Evolutionary conservation across 495 filamentous ascomycete genomes (phyloP).

Genomic region (Haplographium delicatum): DNA sequence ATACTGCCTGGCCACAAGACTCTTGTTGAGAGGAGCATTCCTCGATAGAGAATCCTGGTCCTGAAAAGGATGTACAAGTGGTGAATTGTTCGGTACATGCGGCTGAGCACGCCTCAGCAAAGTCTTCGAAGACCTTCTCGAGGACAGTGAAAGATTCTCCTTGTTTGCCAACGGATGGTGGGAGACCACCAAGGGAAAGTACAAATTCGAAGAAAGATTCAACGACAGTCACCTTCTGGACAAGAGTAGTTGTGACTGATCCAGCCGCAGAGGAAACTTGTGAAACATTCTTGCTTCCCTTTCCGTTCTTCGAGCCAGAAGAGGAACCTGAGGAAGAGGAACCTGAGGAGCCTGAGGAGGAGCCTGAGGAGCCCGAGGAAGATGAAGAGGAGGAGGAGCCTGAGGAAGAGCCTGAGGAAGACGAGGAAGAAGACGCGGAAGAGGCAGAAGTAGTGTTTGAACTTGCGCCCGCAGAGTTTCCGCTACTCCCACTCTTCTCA

Average conservation of each 20-base stretch:
- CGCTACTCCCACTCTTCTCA: not conserved
- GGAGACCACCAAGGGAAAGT: slow-evolving; percentile 17
- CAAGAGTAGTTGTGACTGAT: slow-evolving; percentile 2
- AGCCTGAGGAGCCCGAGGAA: too few species aligned
- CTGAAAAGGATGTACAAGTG: slow-evolving; percentile 17
- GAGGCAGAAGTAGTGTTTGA: too few species aligned
- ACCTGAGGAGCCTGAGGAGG: too few species aligned
- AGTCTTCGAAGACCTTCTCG: slow-evolving; percentile 17
- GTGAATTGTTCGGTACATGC: slow-evolving; percentile 20
- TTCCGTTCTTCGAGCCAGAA: not conserved
- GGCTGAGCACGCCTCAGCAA: slow-evolving; percentile 10
- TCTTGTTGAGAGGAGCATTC: slow-evolving; percentile 18
- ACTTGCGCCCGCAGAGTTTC: too few species aligned
- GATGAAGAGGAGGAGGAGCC: too few species aligned
- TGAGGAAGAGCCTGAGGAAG: too few species aligned
- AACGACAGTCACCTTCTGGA: slow-evolving; percentile 16
- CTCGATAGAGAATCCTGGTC: slow-evolving; percentile 15
- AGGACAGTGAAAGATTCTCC: slow-evolving; percentile 11
- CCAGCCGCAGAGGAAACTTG: not conserved
- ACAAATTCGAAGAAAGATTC: slow-evolving; percentile 24
- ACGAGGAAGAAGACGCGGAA: too few species aligned
- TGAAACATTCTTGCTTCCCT: not conserved
- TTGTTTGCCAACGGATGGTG: slow-evolving; percentile 17
- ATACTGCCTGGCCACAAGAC: slow-evolving; percentile 11
- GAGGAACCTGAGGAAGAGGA: not conserved